These are phyloP conservation scores for Papiliotrema laurentii DNA, from an alignment of 1,284 basidiomycete species.

Conservation along the genomic window DNA sequence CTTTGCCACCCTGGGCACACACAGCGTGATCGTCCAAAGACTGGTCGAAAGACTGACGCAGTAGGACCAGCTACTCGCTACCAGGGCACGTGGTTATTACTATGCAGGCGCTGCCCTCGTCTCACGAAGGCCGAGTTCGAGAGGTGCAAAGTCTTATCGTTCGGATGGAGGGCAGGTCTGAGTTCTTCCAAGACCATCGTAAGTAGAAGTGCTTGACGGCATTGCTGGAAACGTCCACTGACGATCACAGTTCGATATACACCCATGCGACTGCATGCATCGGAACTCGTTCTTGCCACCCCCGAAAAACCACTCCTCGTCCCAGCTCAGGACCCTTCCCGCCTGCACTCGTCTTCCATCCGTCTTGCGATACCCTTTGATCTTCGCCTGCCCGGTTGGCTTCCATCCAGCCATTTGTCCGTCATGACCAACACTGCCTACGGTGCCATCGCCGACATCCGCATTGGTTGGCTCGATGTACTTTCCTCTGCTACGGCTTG, in stretches of 20 bases:
- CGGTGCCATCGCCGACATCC: slow-evolving; percentile 26
- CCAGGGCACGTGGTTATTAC: slow-evolving; percentile 25
- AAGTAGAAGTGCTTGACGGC: slow-evolving; percentile 15
- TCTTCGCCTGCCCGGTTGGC: slow-evolving; percentile 43
- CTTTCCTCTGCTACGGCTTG: too few species aligned
- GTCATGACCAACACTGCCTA: slow-evolving; percentile 26
- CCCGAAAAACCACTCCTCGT: slow-evolving; percentile 14
- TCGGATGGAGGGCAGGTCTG: slow-evolving; percentile 39
- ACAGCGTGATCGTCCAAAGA: neutral
- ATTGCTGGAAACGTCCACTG: neutral
- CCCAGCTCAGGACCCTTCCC: slow-evolving; percentile 11
- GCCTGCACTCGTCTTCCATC: slow-evolving; percentile 8
- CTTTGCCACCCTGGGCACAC: slow-evolving; percentile 1
- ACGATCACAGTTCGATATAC: slow-evolving; percentile 37
- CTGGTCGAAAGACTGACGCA: neutral
- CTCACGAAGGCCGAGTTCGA: slow-evolving; percentile 11
- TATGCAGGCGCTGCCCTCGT: slow-evolving; percentile 17
- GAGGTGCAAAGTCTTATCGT: slow-evolving; percentile 30
- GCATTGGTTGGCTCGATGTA: slow-evolving; percentile 26
- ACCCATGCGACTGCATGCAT: slow-evolving; percentile 27
- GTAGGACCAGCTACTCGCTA: slow-evolving; percentile 30
- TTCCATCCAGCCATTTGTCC: slow-evolving; percentile 33
- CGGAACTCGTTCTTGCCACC: slow-evolving; percentile 15
- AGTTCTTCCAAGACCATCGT: slow-evolving; percentile 42
- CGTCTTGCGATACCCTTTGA: slow-evolving; percentile 40